phyloP scores from a whole-genome alignment of 1,139 yeast species.

The Sugiyamaella pinicola region DNA sequence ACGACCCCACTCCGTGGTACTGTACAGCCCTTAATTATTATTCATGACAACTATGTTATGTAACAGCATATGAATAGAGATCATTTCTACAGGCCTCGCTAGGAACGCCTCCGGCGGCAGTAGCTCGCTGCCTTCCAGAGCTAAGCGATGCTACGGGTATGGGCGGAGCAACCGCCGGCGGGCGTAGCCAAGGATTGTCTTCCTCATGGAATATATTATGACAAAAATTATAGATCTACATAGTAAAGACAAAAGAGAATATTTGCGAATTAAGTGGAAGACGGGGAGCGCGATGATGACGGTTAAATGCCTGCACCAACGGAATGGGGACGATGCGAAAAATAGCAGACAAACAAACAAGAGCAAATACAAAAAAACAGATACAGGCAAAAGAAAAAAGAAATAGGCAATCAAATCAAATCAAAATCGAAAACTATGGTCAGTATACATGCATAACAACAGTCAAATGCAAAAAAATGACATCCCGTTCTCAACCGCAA shows the following conservation, averaged over 20 bases:
- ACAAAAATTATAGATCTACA: slow-evolving; percentile 9
- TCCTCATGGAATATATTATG: slow-evolving; percentile 6
- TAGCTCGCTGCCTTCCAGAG: too few species aligned
- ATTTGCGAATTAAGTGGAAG: neutral
- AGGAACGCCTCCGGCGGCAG: too few species aligned
- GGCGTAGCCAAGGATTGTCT: neutral
- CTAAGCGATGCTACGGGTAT: too few species aligned
- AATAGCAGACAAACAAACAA: neutral
- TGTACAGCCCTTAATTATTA: neutral
- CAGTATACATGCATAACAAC: slow-evolving; percentile 3
- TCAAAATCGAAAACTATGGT: slow-evolving; percentile 5
- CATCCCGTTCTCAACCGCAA: slow-evolving; percentile 34
- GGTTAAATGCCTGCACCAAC: neutral
- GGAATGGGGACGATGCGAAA: slow-evolving; percentile 1
- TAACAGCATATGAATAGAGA: slow-evolving; percentile 1
- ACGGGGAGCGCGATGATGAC: neutral
- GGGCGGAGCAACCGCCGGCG: too few species aligned
- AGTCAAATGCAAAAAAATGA: slow-evolving; percentile 7
- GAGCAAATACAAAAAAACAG: neutral
- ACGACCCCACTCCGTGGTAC: neutral
- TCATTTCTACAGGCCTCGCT: too few species aligned
- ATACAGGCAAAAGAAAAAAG: neutral
- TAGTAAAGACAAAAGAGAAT: neutral
- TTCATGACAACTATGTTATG: slow-evolving; percentile 2
- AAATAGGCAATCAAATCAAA: slow-evolving; percentile 15